Conservation (phyloP, 352 stramenopile species). For the Globisporangium canariense region DNA sequence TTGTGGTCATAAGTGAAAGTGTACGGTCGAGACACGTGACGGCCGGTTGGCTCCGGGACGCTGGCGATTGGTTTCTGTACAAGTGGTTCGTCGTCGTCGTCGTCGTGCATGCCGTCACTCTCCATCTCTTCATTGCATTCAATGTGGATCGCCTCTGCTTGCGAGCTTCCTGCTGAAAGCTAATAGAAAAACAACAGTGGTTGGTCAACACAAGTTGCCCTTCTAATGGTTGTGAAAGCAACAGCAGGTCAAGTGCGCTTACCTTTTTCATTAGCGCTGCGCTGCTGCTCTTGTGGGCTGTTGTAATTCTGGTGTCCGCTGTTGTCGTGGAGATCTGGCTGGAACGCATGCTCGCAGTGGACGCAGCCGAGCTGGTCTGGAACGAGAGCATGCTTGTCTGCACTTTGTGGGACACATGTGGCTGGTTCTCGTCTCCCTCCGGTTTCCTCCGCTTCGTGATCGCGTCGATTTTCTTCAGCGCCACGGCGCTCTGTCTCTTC, state of each 20-base stretch:
- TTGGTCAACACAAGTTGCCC: neutral
- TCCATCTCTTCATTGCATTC: conserved; percentile 22
- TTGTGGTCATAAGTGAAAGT: conserved; percentile 51
- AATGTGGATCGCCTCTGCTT: neutral
- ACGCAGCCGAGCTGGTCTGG: conserved; percentile 25
- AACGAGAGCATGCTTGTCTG: conserved; percentile 74
- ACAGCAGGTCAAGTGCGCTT: neutral
- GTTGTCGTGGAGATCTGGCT: conserved; percentile 1
- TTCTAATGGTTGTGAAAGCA: neutral
- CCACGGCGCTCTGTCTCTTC: conserved; percentile 10
- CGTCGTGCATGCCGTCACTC: conserved; percentile 14
- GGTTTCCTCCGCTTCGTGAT: conserved; percentile 43
- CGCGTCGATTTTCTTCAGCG: conserved; percentile 22
- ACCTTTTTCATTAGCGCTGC: conserved; percentile 14
- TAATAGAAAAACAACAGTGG: neutral
- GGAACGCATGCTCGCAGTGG: conserved; percentile 11
- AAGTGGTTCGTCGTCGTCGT: conserved; percentile 2
- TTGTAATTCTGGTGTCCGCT: neutral
- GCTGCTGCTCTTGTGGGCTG: conserved; percentile 1
- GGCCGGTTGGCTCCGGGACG: neutral
- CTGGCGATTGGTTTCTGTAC: neutral
- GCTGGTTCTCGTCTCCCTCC: conserved; percentile 34
- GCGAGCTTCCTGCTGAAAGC: conserved; percentile 7
- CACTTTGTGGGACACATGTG: conserved; percentile 37
- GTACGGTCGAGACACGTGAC: conserved; percentile 50